phyloP scores from a whole-genome alignment of 768 basidiomycete species.

The Rhizopogon roseolus region DNA sequence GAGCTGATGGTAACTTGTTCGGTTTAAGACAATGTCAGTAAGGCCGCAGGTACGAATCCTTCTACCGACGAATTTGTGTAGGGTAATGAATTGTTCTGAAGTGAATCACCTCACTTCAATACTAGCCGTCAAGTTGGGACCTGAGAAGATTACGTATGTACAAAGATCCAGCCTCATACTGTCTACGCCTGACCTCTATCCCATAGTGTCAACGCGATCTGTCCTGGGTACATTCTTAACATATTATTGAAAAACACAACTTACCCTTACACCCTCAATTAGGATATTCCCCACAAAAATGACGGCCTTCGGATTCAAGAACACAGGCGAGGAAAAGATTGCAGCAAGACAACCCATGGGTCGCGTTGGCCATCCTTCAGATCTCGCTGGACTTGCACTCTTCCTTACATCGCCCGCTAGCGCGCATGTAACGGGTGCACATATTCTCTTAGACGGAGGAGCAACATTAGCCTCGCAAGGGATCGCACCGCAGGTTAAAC shows the following conservation, averaged over 20 bases:
- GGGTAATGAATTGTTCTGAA: slow-evolving; percentile 10
- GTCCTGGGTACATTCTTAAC: slow-evolving; percentile 56
- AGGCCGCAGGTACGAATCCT: slow-evolving; percentile 58
- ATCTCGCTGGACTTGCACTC: slow-evolving; percentile 67
- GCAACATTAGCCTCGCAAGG: slow-evolving; percentile 15
- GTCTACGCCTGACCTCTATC: not conserved
- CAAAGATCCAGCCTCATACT: not conserved
- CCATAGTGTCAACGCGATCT: slow-evolving; percentile 76
- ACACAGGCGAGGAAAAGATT: slow-evolving; percentile 47
- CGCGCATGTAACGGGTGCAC: slow-evolving; percentile 70
- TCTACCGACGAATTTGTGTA: not conserved
- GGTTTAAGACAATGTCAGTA: slow-evolving; percentile 66
- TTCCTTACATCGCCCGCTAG: slow-evolving; percentile 70
- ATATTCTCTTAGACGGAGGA: slow-evolving; percentile 72
- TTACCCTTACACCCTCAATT: not conserved
- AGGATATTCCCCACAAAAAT: slow-evolving; percentile 82
- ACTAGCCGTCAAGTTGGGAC: slow-evolving; percentile 62
- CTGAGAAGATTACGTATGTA: slow-evolving; percentile 60
- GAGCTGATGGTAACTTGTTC: not conserved
- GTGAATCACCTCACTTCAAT: slow-evolving; percentile 77
- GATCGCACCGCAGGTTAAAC: slow-evolving; percentile 19
- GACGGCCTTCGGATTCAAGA: slow-evolving; percentile 69
- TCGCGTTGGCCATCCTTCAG: slow-evolving; percentile 57
- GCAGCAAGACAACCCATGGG: slow-evolving; percentile 61
- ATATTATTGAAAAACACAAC: not conserved